A percentile compares a stretch with the other conserved stretches of the same genome.
These are phyloP conservation scores for Daldinia sp. DNA, from an alignment of 2,329 filamentous ascomycete genomes.

Conservation along the genomic window DNA sequence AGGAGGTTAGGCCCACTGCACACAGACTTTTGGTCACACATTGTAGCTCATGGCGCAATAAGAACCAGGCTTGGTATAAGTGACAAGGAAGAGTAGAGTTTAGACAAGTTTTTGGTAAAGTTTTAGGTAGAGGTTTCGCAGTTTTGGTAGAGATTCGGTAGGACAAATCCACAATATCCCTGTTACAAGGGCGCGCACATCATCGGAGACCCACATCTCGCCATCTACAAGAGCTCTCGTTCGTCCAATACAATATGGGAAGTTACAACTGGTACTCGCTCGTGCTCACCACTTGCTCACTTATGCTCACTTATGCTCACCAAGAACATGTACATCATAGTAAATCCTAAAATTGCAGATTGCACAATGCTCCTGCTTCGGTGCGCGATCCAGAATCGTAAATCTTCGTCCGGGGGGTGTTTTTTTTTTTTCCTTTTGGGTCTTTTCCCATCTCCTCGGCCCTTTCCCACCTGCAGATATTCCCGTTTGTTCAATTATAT, in stretches of 20 bases:
- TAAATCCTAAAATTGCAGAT: constrained; percentile 21
- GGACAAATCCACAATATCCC: constrained; percentile 20
- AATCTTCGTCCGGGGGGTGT: constrained; percentile 5
- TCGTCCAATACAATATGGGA: constrained; percentile 22
- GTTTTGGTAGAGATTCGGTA: background rate
- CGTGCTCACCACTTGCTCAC: too few species aligned
- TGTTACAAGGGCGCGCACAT: constrained; percentile 37
- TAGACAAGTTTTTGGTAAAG: background rate
- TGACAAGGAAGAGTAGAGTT: background rate
- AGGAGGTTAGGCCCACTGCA: too few species aligned
- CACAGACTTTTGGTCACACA: too few species aligned
- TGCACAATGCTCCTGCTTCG: constrained; percentile 37
- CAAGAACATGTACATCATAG: background rate
- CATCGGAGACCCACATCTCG: constrained; percentile 42
- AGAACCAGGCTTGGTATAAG: constrained; percentile 10
- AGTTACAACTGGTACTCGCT: background rate
- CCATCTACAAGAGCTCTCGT: constrained; percentile 36
- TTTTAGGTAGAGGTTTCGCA: background rate
- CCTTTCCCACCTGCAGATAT: constrained; percentile 26
- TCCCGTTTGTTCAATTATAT: constrained; percentile 25
- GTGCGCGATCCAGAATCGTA: constrained; percentile 27
- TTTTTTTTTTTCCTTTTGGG: too few species aligned
- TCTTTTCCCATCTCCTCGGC: constrained; percentile 25
- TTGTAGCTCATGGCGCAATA: constrained; percentile 23
- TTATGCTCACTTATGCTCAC: background rate